Evolutionary conservation across 2,329 filamentous ascomycete species (phyloP).

Genomic region (Apiospora rasikravindrae): DNA sequence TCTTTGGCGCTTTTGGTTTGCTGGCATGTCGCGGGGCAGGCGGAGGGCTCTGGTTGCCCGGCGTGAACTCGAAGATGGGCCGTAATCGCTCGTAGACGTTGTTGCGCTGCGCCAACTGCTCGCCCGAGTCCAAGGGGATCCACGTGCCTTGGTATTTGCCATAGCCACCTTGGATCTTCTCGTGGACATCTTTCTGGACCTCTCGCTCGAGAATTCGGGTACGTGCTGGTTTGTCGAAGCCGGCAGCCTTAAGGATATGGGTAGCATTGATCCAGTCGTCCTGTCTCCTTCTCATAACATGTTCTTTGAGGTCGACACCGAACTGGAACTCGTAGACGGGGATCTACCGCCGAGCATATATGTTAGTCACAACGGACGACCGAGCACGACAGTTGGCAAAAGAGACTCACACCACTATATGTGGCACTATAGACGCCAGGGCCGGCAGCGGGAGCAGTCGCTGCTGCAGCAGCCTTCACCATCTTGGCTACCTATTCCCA

Average conservation of each 20-base stretch:
- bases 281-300: constrained; percentile 93
- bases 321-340: constrained; percentile 95
- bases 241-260: constrained; percentile 95
- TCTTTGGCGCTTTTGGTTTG: constrained; percentile 78
- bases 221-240: constrained; percentile 94
- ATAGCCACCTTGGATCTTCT: constrained; percentile 98
- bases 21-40: constrained; percentile 92
- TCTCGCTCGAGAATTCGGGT: constrained; percentile 95
- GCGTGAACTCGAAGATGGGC: constrained; percentile 87
- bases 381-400: not conserved
- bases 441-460: constrained; percentile 32
- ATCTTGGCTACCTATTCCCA: constrained; percentile 39
- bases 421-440: constrained; percentile 70
- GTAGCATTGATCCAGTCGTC: constrained; percentile 99
- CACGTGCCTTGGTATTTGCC: constrained; percentile 99
- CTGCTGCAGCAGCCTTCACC: constrained; percentile 47
- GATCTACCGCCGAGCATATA: constrained; percentile 60
- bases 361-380: constrained; percentile 15
- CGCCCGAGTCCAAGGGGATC: constrained; percentile 86
- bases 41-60: constrained; percentile 86
- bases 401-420: constrained; percentile 67
- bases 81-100: constrained; percentile 82
- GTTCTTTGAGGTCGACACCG: constrained; percentile 74
- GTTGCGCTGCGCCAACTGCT: constrained; percentile 84
- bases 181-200: constrained; percentile 93